Conservation (phyloP, 768 basidiomycete genomes). For the Sporobolomyces phaffii region DNA sequence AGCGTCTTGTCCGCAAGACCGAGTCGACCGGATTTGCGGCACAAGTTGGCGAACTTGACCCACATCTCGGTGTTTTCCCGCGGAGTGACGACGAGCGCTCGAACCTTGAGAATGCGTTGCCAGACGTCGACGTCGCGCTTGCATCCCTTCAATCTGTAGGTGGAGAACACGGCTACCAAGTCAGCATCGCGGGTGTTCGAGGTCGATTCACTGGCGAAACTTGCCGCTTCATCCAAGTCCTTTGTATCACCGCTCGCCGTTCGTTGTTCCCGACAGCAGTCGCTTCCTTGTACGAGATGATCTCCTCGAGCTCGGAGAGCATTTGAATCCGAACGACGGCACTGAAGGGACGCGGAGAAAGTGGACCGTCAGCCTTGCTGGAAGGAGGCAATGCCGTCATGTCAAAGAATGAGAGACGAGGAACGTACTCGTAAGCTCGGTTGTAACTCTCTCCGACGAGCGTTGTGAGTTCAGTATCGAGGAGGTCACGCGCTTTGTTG, state of each 20-base stretch:
- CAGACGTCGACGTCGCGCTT: conserved; percentile 98
- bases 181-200: not conserved
- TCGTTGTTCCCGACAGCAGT: conserved; percentile 74
- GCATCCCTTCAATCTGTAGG: conserved; percentile 74
- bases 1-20: conserved; percentile 94
- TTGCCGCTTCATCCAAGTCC: conserved; percentile 96
- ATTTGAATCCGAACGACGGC: conserved; percentile 96
- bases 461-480: conserved; percentile 83
- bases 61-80: conserved; percentile 94
- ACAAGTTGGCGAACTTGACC: conserved; percentile 98
- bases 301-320: conserved; percentile 95
- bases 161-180: not conserved
- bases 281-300: conserved; percentile 88
- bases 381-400: too few species aligned
- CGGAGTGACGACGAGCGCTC: conserved; percentile 84
- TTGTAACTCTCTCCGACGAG: conserved; percentile 94
- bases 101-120: conserved; percentile 94
- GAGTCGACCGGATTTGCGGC: conserved; percentile 90
- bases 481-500: conserved; percentile 79
- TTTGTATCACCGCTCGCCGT: conserved; percentile 78
- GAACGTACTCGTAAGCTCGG: conserved; percentile 83
- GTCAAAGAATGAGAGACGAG: not conserved
- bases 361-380: too few species aligned
- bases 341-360: too few species aligned
- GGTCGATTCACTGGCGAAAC: conserved; percentile 16